A percentile compares a stretch with the other conserved stretches of the same genome.
phyloP scores from a whole-genome alignment of 257 asterid genomes.

The Solanum gracilifrons region DNA sequence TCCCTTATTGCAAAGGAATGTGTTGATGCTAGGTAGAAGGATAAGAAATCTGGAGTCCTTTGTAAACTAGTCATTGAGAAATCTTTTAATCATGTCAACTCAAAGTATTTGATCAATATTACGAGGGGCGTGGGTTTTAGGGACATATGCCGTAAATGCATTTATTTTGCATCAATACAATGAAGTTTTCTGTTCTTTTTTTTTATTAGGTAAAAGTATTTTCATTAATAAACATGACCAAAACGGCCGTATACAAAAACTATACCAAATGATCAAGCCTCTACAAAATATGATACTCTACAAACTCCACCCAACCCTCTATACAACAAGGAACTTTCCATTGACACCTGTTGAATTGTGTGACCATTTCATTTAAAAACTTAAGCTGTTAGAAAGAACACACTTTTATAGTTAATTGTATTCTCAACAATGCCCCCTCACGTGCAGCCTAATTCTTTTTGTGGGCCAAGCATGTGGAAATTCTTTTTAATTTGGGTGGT shows the following conservation, averaged over 20 bases:
- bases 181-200: neutral
- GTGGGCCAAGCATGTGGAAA: neutral
- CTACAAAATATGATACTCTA: too few species aligned
- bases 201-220: neutral
- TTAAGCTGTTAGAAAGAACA: neutral
- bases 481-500: neutral
- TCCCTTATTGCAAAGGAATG: neutral
- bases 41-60: neutral
- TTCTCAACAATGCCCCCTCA: neutral
- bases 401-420: neutral
- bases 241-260: too few species aligned
- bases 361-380: neutral
- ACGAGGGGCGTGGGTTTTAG: neutral
- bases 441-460: neutral
- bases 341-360: neutral
- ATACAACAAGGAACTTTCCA: too few species aligned
- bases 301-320: too few species aligned
- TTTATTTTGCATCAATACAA: neutral
- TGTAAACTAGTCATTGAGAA: neutral
- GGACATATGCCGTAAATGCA: neutral
- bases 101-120: neutral
- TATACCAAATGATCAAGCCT: too few species aligned
- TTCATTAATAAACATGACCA: neutral
- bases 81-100: neutral
- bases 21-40: neutral